Percentiles rank a stretch among this genome's conserved stretches.
phyloP scores from a whole-genome alignment of 345 rosid species.

The Euphorbia peplus region DNA sequence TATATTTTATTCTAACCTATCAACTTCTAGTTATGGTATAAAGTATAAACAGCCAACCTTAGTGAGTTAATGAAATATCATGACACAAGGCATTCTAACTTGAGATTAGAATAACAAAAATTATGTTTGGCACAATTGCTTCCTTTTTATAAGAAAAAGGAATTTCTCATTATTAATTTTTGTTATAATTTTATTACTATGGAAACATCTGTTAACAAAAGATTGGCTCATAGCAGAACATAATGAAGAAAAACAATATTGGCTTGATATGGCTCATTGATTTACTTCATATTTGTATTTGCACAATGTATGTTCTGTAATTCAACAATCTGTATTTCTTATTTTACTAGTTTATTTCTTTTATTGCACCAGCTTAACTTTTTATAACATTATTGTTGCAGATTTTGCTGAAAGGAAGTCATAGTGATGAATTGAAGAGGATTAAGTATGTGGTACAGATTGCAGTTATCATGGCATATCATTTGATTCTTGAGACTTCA shows the following conservation, averaged over 20 bases:
- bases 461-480: conserved; percentile 69
- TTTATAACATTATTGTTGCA: conserved; percentile 31
- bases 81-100: neutral
- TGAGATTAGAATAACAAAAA: neutral
- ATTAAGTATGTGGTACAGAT: conserved; percentile 71
- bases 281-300: neutral
- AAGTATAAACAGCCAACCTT: neutral
- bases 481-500: conserved; percentile 88
- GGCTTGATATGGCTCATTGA: neutral
- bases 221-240: neutral
- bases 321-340: neutral
- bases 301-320: neutral
- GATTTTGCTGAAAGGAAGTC: conserved; percentile 89
- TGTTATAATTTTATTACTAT: neutral
- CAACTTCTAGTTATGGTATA: neutral
- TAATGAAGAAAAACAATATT: neutral
- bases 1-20: neutral
- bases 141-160: neutral
- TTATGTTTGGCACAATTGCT: neutral
- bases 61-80: neutral
- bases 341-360: neutral
- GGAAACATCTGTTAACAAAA: neutral
- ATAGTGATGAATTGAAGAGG: conserved; percentile 75
- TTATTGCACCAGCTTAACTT: conserved; percentile 1
- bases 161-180: neutral